phyloP scores from a whole-genome alignment of 495 filamentous ascomycete genomes.

The Penicillium argentinense region DNA sequence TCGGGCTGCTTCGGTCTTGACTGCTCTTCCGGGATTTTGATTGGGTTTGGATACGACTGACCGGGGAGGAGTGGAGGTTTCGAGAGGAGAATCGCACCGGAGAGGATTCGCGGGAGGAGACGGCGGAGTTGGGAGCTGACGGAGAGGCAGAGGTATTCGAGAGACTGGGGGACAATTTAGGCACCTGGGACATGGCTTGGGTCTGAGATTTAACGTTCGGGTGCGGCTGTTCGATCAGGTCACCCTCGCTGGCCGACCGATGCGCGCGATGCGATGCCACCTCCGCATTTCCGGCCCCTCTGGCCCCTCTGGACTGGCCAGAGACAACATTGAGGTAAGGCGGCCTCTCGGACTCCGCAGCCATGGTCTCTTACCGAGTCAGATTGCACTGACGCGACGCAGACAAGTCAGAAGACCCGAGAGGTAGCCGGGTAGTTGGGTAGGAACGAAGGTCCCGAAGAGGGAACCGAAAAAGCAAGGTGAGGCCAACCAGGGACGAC shows the following conservation, averaged over 20 bases:
- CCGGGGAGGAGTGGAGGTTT: conserved; percentile 29
- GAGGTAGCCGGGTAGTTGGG: conserved; percentile 37
- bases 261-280: conserved; percentile 23
- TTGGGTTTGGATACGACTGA: conserved; percentile 40
- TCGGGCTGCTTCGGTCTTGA: conserved; percentile 64
- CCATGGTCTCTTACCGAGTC: conserved; percentile 41
- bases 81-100: conserved; percentile 42
- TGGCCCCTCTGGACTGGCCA: conserved; percentile 32
- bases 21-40: conserved; percentile 71
- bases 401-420: conserved; percentile 45
- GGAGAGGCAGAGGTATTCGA: conserved; percentile 33
- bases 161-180: conserved; percentile 35
- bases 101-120: conserved; percentile 52
- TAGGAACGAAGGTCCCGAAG: conserved; percentile 24
- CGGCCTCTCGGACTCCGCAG: conserved; percentile 47
- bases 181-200: conserved; percentile 37
- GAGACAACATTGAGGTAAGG: conserved; percentile 37
- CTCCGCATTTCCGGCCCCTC: conserved; percentile 31
- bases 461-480: conserved; percentile 28
- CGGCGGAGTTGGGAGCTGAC: conserved; percentile 43
- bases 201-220: conserved; percentile 31
- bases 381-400: conserved; percentile 32
- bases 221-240: conserved; percentile 35
- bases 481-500: conserved; percentile 19
- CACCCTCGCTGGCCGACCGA: conserved; percentile 32